Base-by-base conservation (phyloP, 202 grass and related monocot species). In the Thinopyrum obtusiflorum region DNA sequence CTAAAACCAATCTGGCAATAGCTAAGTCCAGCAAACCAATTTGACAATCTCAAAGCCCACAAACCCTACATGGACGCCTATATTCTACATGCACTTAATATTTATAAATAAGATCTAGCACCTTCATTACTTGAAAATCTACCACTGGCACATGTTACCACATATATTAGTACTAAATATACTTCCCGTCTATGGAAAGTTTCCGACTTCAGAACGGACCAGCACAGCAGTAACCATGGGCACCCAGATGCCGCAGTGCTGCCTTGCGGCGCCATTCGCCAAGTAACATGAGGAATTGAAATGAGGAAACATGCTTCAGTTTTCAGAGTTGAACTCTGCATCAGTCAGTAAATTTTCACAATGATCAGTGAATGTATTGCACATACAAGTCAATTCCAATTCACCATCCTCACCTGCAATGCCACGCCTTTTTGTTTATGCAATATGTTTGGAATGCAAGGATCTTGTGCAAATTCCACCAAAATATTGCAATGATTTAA, bases 171-270 rank as follows among this genome's bases (percentile, higher is more conserved):
- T 57, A 76, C 72, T 18, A 76, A 13, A 76, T 55, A 55, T 32
- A 76, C 46, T 21, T 59, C 29, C 46, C 1, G 28, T 76, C 47
- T 76, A 76, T 7, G 73, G 17, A 55, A 76, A 13, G 29, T 76
- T 76, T 32, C 46, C 46, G 10, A 76, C 73, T 55, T n/a, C 46
- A 2, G 18, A 11, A 23, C 47, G 12, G 28, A n/a, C 47, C 1
- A 0, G 28, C 5, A 13, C 73, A 68, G 18, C 49, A 37, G 39
- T 37, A 27, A 2, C 36, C 76, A 84, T 90, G 13, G 77, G 70
- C 81, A 90, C 63, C 85, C 85, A 90, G 51, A 90, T 24, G 6
- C 20, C 1, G 1, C 31, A 63, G 13, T 53, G 36, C 37, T 37
- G 80, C 49, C 53, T 18, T 6, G 9, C 4, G 6, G 28, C 2